phyloP scores from a whole-genome alignment of 208 protist species.

The Leishmania mexicana region DNA sequence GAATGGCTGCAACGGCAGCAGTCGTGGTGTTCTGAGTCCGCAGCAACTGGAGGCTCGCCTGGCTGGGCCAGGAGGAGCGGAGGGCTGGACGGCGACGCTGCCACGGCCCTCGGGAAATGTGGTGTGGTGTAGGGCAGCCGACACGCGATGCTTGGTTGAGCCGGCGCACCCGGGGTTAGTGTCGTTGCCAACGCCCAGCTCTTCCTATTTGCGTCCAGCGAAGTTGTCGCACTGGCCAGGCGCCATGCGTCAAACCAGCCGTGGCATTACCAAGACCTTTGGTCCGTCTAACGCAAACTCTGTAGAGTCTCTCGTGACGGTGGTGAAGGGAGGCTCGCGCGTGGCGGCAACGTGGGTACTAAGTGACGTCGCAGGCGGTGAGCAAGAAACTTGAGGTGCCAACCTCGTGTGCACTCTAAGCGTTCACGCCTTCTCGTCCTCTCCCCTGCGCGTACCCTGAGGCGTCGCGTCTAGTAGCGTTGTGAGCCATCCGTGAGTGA shows the following conservation, averaged over 20 bases:
- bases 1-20: conserved; percentile 23
- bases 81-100: background rate
- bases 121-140: conserved; percentile 14
- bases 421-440: background rate
- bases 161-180: conserved; percentile 18
- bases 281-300: background rate
- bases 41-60: conserved; percentile 7
- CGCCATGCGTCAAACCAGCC: background rate
- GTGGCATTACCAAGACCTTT: background rate
- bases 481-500: background rate
- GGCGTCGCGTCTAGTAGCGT: background rate
- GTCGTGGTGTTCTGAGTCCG: background rate
- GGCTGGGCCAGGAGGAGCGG: background rate
- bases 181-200: conserved; percentile 7
- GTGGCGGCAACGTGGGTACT: conserved; percentile 19
- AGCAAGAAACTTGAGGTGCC: conserved; percentile 11
- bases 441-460: background rate
- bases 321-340: conserved; percentile 21
- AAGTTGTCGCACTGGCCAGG: background rate
- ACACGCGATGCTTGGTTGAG: conserved; percentile 31
- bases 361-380: conserved; percentile 5
- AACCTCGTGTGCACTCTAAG: background rate
- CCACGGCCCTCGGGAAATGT: conserved; percentile 19
- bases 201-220: background rate
- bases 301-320: conserved; percentile 12